Conservation (phyloP, 257 asterid species). For the Solanum lycopersicoides region DNA sequence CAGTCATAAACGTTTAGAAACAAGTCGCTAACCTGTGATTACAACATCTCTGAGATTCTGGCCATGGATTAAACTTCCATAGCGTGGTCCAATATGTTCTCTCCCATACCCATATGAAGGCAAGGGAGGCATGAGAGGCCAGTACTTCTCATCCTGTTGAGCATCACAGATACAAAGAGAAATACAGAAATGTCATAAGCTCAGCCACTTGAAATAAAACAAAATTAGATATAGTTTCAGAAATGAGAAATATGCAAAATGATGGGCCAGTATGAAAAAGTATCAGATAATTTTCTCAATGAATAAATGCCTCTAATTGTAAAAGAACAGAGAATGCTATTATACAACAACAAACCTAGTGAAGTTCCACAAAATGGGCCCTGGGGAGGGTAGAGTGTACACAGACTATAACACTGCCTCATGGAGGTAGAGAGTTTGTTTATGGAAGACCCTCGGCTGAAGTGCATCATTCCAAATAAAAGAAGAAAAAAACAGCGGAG, state of each 20-base stretch:
- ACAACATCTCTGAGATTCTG: constrained; percentile 67
- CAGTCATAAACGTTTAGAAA: background rate
- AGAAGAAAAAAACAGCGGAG: background rate
- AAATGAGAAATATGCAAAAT: background rate
- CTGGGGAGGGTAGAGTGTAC: background rate
- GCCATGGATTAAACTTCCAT: constrained; percentile 78
- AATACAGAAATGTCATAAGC: background rate
- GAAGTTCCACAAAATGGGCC: background rate
- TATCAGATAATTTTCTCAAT: background rate
- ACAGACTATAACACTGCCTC: background rate
- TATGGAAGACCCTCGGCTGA: background rate
- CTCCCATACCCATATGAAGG: constrained; percentile 78
- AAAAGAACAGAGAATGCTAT: background rate
- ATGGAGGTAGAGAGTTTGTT: background rate
- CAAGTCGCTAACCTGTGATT: constrained; percentile 45
- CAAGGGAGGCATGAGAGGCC: constrained; percentile 84
- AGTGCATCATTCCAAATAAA: background rate
- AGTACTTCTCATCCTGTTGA: constrained; percentile 52
- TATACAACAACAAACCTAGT: background rate
- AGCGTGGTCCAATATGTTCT: constrained; percentile 71
- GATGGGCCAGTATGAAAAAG: background rate
- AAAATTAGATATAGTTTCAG: background rate
- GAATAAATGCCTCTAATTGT: background rate
- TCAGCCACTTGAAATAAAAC: background rate
- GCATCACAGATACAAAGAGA: background rate